Percentiles rank a stretch among this genome's conserved stretches.
Evolutionary conservation across 2,329 filamentous ascomycete genomes (phyloP).

Genomic region (Alternaria sp.): DNA sequence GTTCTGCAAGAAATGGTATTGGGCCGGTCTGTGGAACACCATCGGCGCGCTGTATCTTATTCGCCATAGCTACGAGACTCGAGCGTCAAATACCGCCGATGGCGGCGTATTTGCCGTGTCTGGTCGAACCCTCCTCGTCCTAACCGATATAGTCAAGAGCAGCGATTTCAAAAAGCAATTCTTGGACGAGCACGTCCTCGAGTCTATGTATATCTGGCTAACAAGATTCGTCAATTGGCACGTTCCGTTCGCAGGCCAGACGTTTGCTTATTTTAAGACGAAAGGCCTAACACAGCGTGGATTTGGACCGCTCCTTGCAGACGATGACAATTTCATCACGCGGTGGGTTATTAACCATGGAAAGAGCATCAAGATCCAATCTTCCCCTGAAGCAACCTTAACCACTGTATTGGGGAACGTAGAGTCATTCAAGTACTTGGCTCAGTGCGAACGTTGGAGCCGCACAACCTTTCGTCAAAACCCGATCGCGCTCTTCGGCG

Average conservation of each 20-base stretch:
- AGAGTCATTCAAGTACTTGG: constrained; percentile 25
- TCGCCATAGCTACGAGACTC: constrained; percentile 49
- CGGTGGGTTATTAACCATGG: constrained; percentile 59
- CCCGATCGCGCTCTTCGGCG: constrained; percentile 29
- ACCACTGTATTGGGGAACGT: constrained; percentile 56
- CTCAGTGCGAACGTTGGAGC: constrained; percentile 40
- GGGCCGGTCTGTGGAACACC: constrained; percentile 33
- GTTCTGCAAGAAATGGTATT: constrained; percentile 19
- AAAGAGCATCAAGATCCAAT: constrained; percentile 63
- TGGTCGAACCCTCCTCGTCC: constrained; percentile 41
- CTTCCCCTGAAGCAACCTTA: constrained; percentile 58
- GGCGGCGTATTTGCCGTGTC: constrained; percentile 47
- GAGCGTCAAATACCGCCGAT: constrained; percentile 42
- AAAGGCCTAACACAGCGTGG: constrained; percentile 5
- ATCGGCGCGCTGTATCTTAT: constrained; percentile 40
- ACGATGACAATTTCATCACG: constrained; percentile 60
- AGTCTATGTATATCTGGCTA: background rate
- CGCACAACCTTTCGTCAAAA: constrained; percentile 39
- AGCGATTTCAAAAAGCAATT: constrained; percentile 31
- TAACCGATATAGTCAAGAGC: constrained; percentile 35
- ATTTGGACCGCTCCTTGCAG: constrained; percentile 35
- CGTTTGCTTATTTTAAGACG: background rate
- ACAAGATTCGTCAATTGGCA: background rate
- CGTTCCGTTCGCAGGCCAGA: background rate
- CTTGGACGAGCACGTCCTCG: constrained; percentile 27